A percentile compares a stretch with the other conserved stretches of the same genome.
phyloP scores from a whole-genome alignment of 768 basidiomycete genomes.

The Boletus vinaceobasis region DNA sequence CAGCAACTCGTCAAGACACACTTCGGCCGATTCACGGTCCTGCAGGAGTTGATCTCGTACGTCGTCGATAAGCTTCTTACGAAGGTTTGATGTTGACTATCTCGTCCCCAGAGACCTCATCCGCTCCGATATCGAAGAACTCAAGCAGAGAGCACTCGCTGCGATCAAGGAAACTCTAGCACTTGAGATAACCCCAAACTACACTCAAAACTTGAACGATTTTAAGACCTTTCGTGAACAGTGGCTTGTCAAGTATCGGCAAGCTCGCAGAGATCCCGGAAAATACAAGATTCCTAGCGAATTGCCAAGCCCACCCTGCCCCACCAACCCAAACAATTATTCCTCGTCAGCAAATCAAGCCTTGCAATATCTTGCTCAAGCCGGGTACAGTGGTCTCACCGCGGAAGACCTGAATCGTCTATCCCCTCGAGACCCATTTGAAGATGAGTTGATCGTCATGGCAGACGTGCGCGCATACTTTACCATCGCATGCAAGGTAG shows the following conservation, averaged over 20 bases:
- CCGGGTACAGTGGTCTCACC: slow-evolving; percentile 24
- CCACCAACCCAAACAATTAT: background rate
- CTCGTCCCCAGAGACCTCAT: slow-evolving; percentile 25
- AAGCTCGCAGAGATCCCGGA: background rate
- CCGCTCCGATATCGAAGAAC: slow-evolving; percentile 26
- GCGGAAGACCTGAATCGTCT: slow-evolving; percentile 28
- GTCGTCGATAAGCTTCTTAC: slow-evolving; percentile 2
- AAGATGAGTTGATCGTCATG: slow-evolving; percentile 49
- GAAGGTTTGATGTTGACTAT: background rate
- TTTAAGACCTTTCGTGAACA: slow-evolving; percentile 12
- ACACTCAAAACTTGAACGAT: slow-evolving; percentile 35
- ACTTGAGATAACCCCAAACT: slow-evolving; percentile 39
- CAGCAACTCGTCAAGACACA: slow-evolving; percentile 28
- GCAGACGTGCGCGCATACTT: slow-evolving; percentile 56
- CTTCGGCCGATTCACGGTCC: slow-evolving; percentile 40
- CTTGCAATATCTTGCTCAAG: slow-evolving; percentile 29
- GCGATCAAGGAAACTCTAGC: slow-evolving; percentile 33
- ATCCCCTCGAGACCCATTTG: slow-evolving; percentile 25
- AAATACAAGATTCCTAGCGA: background rate
- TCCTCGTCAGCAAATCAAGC: slow-evolving; percentile 2
- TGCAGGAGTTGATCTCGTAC: slow-evolving; percentile 37
- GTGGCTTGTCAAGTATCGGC: slow-evolving; percentile 28
- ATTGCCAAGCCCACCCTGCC: background rate
- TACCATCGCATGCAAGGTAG: slow-evolving; percentile 51
- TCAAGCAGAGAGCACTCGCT: slow-evolving; percentile 19